phyloP scores from a whole-genome alignment of 306 rosid species.

The Sesbania bispinosa region DNA sequence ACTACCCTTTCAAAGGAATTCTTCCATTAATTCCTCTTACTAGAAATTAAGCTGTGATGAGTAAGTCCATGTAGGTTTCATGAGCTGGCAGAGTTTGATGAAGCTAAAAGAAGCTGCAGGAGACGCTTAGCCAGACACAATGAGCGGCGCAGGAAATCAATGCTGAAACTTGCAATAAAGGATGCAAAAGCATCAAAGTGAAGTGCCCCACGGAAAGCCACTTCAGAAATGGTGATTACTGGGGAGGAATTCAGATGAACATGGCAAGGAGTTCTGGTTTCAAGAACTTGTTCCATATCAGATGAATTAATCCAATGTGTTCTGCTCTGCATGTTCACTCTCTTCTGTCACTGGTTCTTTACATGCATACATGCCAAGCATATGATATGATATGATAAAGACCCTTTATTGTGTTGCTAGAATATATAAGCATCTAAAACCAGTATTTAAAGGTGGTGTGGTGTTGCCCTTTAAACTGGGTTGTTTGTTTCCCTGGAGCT shows the following conservation, averaged over 20 bases:
- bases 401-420: not conserved
- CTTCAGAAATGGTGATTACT: constrained; percentile 13
- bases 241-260: constrained; percentile 42
- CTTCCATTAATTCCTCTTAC: not conserved
- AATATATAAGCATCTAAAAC: constrained; percentile 25
- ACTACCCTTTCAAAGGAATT: not conserved
- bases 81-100: constrained; percentile 78
- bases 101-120: constrained; percentile 89
- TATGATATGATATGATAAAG: constrained; percentile 19
- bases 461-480: too few species aligned
- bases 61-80: constrained; percentile 73
- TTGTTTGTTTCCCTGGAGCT: too few species aligned
- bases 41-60: constrained; percentile 17
- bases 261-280: constrained; percentile 42
- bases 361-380: too few species aligned
- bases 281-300: constrained; percentile 55
- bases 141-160: constrained; percentile 66
- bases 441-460: too few species aligned
- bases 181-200: constrained; percentile 36
- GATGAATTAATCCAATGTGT: constrained; percentile 25
- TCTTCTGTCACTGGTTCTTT: constrained; percentile 68
- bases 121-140: constrained; percentile 82
- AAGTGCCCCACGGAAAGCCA: constrained; percentile 37
- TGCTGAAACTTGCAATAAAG: constrained; percentile 39
- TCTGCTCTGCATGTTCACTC: constrained; percentile 58